Evolutionary conservation across 345 rosid species (phyloP).

Genomic region (Cardamine occulta): DNA sequence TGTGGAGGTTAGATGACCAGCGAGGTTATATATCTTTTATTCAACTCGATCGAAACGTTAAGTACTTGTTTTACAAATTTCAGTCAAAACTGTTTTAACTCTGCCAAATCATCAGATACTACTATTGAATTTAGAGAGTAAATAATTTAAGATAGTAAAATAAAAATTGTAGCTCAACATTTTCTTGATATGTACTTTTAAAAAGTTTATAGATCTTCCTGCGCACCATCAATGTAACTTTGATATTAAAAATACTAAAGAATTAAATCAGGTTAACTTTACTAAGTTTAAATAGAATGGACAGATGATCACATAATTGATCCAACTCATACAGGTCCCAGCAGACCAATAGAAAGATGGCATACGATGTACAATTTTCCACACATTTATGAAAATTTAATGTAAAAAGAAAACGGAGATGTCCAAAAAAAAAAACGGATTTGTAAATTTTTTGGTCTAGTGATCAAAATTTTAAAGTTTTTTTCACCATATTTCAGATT

Average conservation of each 20-base stretch:
- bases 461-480: too few species aligned
- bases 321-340: neutral
- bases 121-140: too few species aligned
- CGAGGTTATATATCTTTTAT: neutral
- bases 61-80: neutral
- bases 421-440: too few species aligned
- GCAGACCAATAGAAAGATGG: neutral
- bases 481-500: too few species aligned
- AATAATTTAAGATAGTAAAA: neutral
- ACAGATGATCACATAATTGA: neutral
- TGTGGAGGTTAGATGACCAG: conserved; percentile 30
- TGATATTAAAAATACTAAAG: too few species aligned
- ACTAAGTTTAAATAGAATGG: neutral
- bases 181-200: neutral
- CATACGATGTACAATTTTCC: neutral
- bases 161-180: neutral
- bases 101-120: neutral
- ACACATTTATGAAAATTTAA: neutral
- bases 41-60: neutral
- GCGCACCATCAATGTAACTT: neutral
- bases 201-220: neutral
- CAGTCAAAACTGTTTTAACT: neutral
- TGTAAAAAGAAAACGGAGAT: neutral
- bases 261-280: neutral
- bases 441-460: too few species aligned